Conservation (phyloP, 805 yeast genomes). For the Candida piceae region DNA sequence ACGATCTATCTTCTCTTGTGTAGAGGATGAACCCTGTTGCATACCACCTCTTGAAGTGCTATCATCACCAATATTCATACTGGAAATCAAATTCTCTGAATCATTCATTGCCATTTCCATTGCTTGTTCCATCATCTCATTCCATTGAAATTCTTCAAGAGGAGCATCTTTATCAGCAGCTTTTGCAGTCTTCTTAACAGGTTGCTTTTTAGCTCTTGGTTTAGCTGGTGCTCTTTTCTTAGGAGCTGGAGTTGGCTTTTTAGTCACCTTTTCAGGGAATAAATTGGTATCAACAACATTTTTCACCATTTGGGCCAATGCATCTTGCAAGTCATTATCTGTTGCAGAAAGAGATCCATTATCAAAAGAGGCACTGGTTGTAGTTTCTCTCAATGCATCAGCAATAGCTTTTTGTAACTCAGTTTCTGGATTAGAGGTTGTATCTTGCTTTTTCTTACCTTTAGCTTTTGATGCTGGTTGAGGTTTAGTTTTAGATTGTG, state of each 20-base stretch:
- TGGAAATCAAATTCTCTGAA: slow-evolving; percentile 39
- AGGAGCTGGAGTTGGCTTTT: background rate
- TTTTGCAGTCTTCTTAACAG: slow-evolving; percentile 1
- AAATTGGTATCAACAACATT: slow-evolving; percentile 41
- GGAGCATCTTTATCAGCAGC: slow-evolving; percentile 27
- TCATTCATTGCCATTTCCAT: slow-evolving; percentile 70
- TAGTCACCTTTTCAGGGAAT: slow-evolving; percentile 5
- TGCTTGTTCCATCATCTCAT: slow-evolving; percentile 72
- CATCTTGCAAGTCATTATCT: slow-evolving; percentile 42
- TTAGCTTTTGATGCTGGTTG: background rate
- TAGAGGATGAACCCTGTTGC: background rate
- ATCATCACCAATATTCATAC: slow-evolving; percentile 22
- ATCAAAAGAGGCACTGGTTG: background rate
- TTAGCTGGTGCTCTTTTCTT: slow-evolving; percentile 3
- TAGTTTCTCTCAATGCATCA: slow-evolving; percentile 11
- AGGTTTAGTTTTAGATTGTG: too few relatives aligned
- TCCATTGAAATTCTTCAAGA: slow-evolving; percentile 53
- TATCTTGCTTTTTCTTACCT: background rate
- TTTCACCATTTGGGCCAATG: slow-evolving; percentile 51
- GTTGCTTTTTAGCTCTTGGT: slow-evolving; percentile 1
- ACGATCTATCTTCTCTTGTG: background rate
- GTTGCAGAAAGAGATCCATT: slow-evolving; percentile 5
- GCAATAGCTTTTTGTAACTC: slow-evolving; percentile 16
- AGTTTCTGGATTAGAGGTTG: background rate
- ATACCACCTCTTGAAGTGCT: slow-evolving; percentile 1